Conservation (phyloP, 805 yeast genomes). For the Cyberlindnera lachancei region DNA sequence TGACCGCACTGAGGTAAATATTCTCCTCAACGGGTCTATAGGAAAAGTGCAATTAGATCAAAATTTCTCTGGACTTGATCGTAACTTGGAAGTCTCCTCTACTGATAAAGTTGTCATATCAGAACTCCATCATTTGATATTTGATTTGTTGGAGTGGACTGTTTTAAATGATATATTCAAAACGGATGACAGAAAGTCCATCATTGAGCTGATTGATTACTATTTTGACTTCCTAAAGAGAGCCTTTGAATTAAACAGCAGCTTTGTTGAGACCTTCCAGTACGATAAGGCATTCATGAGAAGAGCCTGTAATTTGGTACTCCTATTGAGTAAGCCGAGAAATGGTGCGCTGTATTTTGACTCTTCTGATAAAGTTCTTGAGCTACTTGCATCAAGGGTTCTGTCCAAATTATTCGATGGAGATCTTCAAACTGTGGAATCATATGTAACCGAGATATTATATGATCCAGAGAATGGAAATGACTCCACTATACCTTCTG, state of each 20-base stretch:
- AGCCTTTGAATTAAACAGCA: slow-evolving; percentile 23
- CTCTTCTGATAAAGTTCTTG: slow-evolving; percentile 25
- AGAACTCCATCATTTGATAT: slow-evolving; percentile 32
- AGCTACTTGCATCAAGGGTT: slow-evolving; percentile 30
- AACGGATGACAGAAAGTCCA: slow-evolving; percentile 28
- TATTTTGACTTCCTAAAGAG: slow-evolving; percentile 19
- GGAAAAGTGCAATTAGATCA: slow-evolving; percentile 30
- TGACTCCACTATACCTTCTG: slow-evolving; percentile 10
- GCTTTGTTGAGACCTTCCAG: slow-evolving; percentile 25
- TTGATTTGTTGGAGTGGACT: slow-evolving; percentile 31
- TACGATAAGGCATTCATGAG: slow-evolving; percentile 17
- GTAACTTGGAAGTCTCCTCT: slow-evolving; percentile 2
- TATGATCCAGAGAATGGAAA: slow-evolving; percentile 9
- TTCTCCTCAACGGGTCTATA: slow-evolving; percentile 39
- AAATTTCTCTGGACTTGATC: slow-evolving; percentile 12
- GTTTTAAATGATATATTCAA: slow-evolving; percentile 27
- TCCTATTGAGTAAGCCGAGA: slow-evolving; percentile 26
- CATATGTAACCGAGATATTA: slow-evolving; percentile 12
- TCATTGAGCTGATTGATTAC: slow-evolving; percentile 22
- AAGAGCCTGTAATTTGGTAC: slow-evolving; percentile 22
- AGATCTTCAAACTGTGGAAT: slow-evolving; percentile 17
- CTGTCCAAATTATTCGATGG: slow-evolving; percentile 24
- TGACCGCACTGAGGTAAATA: slow-evolving; percentile 21
- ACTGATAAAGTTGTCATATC: slow-evolving; percentile 28
- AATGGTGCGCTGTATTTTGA: slow-evolving; percentile 24